Evolutionary conservation across 345 rosid species (phyloP), one percentile per base, ranked within the genome.

Genomic region (Schrenkiella parvula): DNA sequence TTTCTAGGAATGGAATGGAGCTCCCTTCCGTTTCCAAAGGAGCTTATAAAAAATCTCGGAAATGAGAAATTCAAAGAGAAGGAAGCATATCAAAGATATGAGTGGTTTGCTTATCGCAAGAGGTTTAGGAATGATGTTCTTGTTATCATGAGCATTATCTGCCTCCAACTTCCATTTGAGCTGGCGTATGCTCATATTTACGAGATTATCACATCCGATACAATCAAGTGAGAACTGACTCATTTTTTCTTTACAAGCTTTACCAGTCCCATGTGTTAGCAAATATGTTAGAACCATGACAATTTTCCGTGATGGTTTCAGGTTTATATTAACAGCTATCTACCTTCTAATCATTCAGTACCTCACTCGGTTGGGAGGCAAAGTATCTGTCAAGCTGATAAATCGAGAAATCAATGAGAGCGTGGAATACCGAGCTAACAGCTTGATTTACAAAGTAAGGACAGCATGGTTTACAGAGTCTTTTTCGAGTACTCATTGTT

Each of bases 131-230:
- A 90, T 61, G 95, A 90, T 78, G 82, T 84, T 28, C 43, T 89
- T 10, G 50, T 89, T 58, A 85, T 93, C 76, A 55, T 89, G 64
- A 80, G 88, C 72, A 87, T 90, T 34, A 85, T 93, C 81, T 90
- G 97, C 80, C 92, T 93, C 68, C 98, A 93, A 79, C 78, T 93
- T 81, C 97, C 98, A n/a, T 90, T 93, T 78, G 98, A 93, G 82
- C 82, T 93, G 78, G 89, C 88, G 18, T 93, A 93, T 87, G 98
- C 97, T 78, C 90, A 93, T 83, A 91, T 86, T 42, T 93, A 84
- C 19, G 96, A 87, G 79, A 87, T 87, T 18, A 53, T 87, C 60
- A 55, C 64, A 29, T 87, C 88, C 18, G 91, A 85, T 75, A 37
- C 71, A 23, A 28, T 85, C 29, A 90, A 84, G 98, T 93, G 78